Conservation (phyloP, 1,284 basidiomycete genomes). For the Amylostereum areolatum region DNA sequence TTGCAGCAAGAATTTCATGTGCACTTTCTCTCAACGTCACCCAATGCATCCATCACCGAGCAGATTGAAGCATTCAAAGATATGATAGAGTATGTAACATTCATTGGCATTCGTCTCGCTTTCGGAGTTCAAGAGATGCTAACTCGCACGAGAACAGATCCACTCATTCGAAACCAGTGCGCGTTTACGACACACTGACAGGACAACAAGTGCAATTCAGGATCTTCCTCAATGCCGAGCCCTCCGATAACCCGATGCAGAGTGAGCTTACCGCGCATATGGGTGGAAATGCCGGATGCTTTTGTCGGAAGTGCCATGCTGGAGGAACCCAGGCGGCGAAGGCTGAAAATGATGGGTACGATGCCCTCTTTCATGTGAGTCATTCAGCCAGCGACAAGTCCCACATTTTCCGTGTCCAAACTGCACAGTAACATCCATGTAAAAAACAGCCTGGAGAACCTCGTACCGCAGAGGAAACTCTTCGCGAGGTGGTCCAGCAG, state of each 20-base stretch:
- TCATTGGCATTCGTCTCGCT: not conserved
- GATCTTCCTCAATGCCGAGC: constrained; percentile 18
- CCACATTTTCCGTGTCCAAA: too few relatives aligned
- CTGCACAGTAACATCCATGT: too few relatives aligned
- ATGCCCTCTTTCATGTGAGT: constrained; percentile 17
- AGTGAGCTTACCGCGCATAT: constrained; percentile 25
- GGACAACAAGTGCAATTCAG: constrained; percentile 13
- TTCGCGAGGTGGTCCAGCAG: constrained; percentile 6
- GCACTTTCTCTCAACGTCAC: constrained; percentile 31
- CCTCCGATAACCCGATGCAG: constrained; percentile 32
- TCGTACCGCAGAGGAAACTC: not conserved
- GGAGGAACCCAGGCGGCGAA: constrained; percentile 19
- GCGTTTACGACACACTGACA: constrained; percentile 15
- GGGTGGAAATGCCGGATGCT: constrained; percentile 21
- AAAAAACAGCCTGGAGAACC: not conserved
- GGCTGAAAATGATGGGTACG: constrained; percentile 20
- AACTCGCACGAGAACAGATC: constrained; percentile 1
- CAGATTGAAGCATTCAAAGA: constrained; percentile 25
- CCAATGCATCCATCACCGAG: constrained; percentile 23
- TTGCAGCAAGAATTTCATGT: constrained; percentile 27
- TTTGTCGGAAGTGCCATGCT: constrained; percentile 26
- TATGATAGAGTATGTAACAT: constrained; percentile 18
- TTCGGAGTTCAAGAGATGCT: not conserved
- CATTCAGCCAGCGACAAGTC: not conserved
- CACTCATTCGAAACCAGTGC: constrained; percentile 21